Evolutionary conservation across 192 early-diverging fungal genomes (phyloP).

Genomic region (Radiomyces spectabilis): DNA sequence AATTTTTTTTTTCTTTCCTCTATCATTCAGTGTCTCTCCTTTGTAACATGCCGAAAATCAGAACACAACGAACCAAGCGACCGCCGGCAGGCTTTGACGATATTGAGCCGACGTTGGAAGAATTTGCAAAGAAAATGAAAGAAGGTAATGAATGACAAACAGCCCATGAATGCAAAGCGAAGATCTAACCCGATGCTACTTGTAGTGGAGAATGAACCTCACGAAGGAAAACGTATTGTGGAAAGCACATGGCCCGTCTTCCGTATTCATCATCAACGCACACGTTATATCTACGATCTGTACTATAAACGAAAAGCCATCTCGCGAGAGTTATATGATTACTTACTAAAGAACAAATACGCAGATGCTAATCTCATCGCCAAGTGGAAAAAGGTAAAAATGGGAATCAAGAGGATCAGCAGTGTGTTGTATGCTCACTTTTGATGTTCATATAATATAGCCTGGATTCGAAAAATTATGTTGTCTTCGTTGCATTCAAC

Average conservation of each 20-base stretch:
- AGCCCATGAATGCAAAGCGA: too few species aligned
- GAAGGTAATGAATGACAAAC: slow-evolving; percentile 70
- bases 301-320: slow-evolving; percentile 96
- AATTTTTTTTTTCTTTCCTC: too few species aligned
- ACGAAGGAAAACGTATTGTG: slow-evolving; percentile 87
- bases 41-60: slow-evolving; percentile 74
- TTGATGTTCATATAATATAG: slow-evolving; percentile 28
- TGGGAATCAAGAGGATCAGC: background rate
- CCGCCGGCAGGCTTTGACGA: slow-evolving; percentile 95
- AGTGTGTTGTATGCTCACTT: background rate
- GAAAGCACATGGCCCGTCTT: slow-evolving; percentile 94
- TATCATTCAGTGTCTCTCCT: too few species aligned
- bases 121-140: slow-evolving; percentile 91
- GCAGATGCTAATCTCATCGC: slow-evolving; percentile 93
- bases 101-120: slow-evolving; percentile 86
- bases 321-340: slow-evolving; percentile 87
- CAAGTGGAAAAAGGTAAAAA: slow-evolving; percentile 91
- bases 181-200: too few species aligned
- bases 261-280: slow-evolving; percentile 94
- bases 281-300: slow-evolving; percentile 93
- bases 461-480: slow-evolving; percentile 96
- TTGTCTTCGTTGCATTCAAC: slow-evolving; percentile 94
- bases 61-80: slow-evolving; percentile 67
- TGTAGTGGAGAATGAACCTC: slow-evolving; percentile 89
- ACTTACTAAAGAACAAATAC: slow-evolving; percentile 83